Base-by-base conservation (phyloP, 129 eudicot genomes). In the Arctium lappa region DNA sequence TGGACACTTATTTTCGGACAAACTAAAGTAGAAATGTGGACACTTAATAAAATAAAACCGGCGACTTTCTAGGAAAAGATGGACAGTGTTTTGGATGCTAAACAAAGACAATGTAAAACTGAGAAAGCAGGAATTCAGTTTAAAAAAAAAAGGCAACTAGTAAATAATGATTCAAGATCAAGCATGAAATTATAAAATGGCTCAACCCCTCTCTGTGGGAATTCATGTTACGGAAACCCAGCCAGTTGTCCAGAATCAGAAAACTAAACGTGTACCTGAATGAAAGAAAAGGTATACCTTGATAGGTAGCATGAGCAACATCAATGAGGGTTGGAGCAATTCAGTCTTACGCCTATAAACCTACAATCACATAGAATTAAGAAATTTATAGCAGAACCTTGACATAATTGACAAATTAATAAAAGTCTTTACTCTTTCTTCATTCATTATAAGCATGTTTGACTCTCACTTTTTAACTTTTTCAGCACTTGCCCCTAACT, bases 221-320 rank as follows among this genome's bases (percentile, higher is more conserved):
- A 46, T 46, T 46, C 33, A 9, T 74, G 56, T 74, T 37, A 39
- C 9, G 69, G 79, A 5, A 7, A 7, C 46, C 46, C 69, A 76
- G 56, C 69, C 42, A 46, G 30, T 9, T 50, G 16, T 8, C 68
- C 22, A 16, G 63, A 69, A 42, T 79, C 65, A 70, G 48, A 71
- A 71, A 33, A 32, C 33, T 5, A 12, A 32, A 27, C 2, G 29
- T 27, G 66, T 80, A 7, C 1, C 38, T 53, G 66, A 39, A 63
- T 73, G 42, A 38, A 73, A 78, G 87, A 30, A 40, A 53, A 69
- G 3, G 31, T 70, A 60, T 78, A 81, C 88, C 89, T 86, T 86
- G 50, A 86, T 79, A 66, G 89, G 82, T 74, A 86, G 60, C 89
- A 86, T 77, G 73, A 86, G 89, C 56, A 78, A 15, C 80, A 86